Conservation (phyloP, 306 rosid genomes). For the Acacia confusa region DNA sequence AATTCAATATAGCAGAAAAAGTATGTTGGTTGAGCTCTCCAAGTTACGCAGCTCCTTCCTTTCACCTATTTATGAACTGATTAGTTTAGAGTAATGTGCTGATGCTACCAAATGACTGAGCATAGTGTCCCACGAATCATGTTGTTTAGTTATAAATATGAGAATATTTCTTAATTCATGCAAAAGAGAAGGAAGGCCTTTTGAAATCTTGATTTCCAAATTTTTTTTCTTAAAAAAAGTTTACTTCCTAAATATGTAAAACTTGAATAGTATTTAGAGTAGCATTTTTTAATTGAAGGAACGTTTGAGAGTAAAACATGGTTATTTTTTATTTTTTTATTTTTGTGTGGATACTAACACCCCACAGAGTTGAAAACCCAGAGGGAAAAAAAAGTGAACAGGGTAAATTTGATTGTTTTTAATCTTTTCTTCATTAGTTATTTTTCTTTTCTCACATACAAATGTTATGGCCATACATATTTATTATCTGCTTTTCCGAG, state of each 20-base stretch:
- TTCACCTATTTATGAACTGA: neutral
- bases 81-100: neutral
- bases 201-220: neutral
- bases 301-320: neutral
- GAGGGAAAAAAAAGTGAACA: too few species aligned
- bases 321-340: neutral
- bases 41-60: neutral
- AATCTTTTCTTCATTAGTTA: neutral
- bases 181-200: neutral
- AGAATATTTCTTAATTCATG: neutral
- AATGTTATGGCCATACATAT: neutral
- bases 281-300: slow-evolving; percentile 1
- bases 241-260: neutral
- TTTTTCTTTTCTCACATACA: neutral
- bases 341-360: neutral
- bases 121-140: neutral
- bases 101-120: neutral
- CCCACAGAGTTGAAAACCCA: neutral
- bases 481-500: neutral
- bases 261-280: neutral
- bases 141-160: neutral
- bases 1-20: neutral
- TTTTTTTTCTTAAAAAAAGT: too few species aligned
- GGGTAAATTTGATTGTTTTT: neutral
- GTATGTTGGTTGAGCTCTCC: neutral